phyloP scores from a whole-genome alignment of 768 basidiomycete genomes.

The Mycena sanguinolenta region DNA sequence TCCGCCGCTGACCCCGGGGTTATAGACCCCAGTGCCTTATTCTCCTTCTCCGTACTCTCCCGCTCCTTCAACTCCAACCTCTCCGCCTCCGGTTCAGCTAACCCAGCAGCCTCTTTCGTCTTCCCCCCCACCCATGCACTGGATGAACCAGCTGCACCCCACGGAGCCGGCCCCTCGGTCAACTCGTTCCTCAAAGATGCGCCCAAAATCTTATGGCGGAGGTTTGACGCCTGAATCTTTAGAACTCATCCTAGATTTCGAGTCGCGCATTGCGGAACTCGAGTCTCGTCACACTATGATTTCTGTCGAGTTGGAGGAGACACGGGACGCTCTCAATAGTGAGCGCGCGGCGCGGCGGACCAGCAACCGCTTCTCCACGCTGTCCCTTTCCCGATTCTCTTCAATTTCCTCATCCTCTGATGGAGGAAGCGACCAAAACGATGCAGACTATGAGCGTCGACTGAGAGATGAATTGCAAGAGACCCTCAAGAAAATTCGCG shows the following conservation, averaged over 20 bases:
- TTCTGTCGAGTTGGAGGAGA: conserved; percentile 39
- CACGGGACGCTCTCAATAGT: conserved; percentile 37
- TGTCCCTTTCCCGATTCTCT: conserved; percentile 35
- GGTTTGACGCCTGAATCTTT: conserved; percentile 36
- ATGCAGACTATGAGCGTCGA: conserved; percentile 40
- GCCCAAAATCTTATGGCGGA: conserved; percentile 40
- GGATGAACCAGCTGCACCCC: background rate
- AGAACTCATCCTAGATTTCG: conserved; percentile 36
- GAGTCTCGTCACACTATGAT: conserved; percentile 40
- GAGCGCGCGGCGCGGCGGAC: conserved; percentile 39
- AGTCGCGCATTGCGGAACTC: conserved; percentile 40
- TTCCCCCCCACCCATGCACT: conserved; percentile 1
- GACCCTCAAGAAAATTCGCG: conserved; percentile 43
- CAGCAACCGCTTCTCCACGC: conserved; percentile 30
- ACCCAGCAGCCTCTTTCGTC: conserved; percentile 18
- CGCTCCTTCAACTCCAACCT: conserved; percentile 11
- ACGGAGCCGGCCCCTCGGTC: background rate
- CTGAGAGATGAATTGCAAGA: conserved; percentile 41
- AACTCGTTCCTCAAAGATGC: conserved; percentile 6
- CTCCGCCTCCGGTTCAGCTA: conserved; percentile 12
- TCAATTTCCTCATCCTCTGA: conserved; percentile 31
- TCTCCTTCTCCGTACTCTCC: conserved; percentile 30
- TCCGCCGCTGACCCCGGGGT: background rate
- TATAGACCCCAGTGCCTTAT: conserved; percentile 23
- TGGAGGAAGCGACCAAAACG: conserved; percentile 33